Evolutionary conservation across 805 yeast genomes (phyloP).

Genomic region (Torulaspora delbrueckii): DNA sequence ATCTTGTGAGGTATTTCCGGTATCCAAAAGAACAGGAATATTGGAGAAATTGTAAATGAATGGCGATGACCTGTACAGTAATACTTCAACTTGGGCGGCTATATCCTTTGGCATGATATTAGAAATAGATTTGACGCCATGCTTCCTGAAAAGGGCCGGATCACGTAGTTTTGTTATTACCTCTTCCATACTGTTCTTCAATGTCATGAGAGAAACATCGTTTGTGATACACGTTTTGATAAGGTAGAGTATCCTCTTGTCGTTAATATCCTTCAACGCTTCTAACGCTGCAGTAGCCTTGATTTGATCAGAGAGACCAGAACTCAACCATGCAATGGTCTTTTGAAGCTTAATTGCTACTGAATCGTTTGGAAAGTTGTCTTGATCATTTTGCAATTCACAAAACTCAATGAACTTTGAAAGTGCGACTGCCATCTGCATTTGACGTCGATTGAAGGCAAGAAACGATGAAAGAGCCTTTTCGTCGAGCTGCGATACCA

Average conservation of each 20-base stretch:
- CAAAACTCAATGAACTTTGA: slow-evolving; percentile 45
- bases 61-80: slow-evolving; percentile 58
- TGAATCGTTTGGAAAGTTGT: slow-evolving; percentile 24
- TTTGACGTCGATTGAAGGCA: slow-evolving; percentile 68
- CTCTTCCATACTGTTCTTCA: slow-evolving; percentile 60
- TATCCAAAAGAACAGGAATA: slow-evolving; percentile 47
- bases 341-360: slow-evolving; percentile 43
- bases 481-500: slow-evolving; percentile 47
- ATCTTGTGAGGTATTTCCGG: slow-evolving; percentile 23
- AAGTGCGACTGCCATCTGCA: slow-evolving; percentile 51
- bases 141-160: slow-evolving; percentile 41
- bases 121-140: slow-evolving; percentile 31
- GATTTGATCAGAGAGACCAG: slow-evolving; percentile 49
- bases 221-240: slow-evolving; percentile 50
- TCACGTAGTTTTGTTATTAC: slow-evolving; percentile 52
- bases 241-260: slow-evolving; percentile 54
- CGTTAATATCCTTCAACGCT: slow-evolving; percentile 50
- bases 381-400: slow-evolving; percentile 40
- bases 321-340: slow-evolving; percentile 57
- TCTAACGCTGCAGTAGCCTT: slow-evolving; percentile 49
- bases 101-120: slow-evolving; percentile 45
- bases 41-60: slow-evolving; percentile 63
- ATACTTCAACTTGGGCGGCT: slow-evolving; percentile 48
- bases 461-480: slow-evolving; percentile 59
- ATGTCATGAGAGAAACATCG: slow-evolving; percentile 55